Base-by-base conservation (phyloP, 2,329 filamentous ascomycete species). In the Triangularia setosa region DNA sequence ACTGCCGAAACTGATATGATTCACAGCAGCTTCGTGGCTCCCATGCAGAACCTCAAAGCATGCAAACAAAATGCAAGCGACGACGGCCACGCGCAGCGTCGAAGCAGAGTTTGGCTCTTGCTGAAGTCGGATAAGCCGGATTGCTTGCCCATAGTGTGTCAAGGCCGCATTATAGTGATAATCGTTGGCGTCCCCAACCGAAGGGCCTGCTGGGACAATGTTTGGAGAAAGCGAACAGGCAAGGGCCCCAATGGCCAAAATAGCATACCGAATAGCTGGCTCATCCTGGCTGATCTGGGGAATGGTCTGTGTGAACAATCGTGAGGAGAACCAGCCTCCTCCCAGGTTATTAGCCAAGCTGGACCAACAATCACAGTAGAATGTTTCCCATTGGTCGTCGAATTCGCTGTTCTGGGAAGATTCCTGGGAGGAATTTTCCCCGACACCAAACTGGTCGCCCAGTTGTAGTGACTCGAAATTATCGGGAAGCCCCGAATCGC, bases 11-110 rank as follows among this genome's bases (percentile, higher is more conserved):
- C 70, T 72, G 56, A 78, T 70, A 65, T 79, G 78, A 7, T 72
- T 68, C 14, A 77, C 69, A 0, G 77, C 77, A 0, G 73, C 73
- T 21, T 70, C 68, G 9, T 69, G 68, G 64, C 79, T 77, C 23
- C 74, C 75, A 64, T 79, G 76, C 40, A 78, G 60, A 16, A 72
- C 72, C 63, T 78, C 77, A 56, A 79, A 78, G 59, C 76, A 71
- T 59, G 74, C 72, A 63, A 78, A 78, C 25, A 79, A 72, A 57
- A 78, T 69, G 64, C 73, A 77, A 64, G 76, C 76, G 1, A 78
- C 62, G 14, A 77, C 71, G 1, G 75, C 74, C 21, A 60, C 58
- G 9, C 67, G 67, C 2, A 67, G 40, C 1, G 67, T 65, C 14
- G 35, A 57, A 14, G 63, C 60, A 30, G 64, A 57, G 52, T 55